Evolutionary conservation across 2,329 filamentous ascomycete genomes (phyloP).

Genomic region (Pyrenochaeta sp.): DNA sequence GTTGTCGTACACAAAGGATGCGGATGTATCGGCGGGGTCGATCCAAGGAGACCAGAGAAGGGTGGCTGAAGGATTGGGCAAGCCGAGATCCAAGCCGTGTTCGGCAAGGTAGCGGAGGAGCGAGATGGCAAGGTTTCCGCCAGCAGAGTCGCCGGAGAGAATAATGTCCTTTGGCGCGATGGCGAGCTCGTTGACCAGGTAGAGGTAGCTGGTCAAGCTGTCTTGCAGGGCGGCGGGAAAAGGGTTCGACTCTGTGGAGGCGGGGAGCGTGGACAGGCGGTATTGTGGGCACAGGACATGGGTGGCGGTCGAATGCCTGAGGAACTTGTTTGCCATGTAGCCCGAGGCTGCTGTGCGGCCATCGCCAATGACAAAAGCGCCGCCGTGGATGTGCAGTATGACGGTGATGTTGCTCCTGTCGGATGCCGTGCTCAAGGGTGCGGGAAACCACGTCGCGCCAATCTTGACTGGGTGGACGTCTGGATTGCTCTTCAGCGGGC

Average conservation of each 20-base stretch:
- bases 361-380: constrained; percentile 58
- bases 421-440: constrained; percentile 19
- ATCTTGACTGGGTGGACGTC: constrained; percentile 49
- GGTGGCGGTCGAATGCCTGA: constrained; percentile 48
- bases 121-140: constrained; percentile 56
- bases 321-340: constrained; percentile 39
- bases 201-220: constrained; percentile 56
- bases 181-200: constrained; percentile 53
- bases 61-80: constrained; percentile 49
- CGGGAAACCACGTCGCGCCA: constrained; percentile 56
- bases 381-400: constrained; percentile 60
- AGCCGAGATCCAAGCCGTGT: constrained; percentile 43
- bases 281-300: constrained; percentile 59
- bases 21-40: constrained; percentile 42
- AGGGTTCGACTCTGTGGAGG: constrained; percentile 44
- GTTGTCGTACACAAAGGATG: constrained; percentile 36
- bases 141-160: constrained; percentile 60
- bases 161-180: constrained; percentile 54
- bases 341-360: constrained; percentile 49
- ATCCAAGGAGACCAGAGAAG: constrained; percentile 58
- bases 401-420: constrained; percentile 39
- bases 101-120: constrained; percentile 59
- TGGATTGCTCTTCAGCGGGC: constrained; percentile 38
- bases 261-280: constrained; percentile 55
- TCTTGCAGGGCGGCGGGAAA: constrained; percentile 64